phyloP scores from a whole-genome alignment of 208 protist genomes.

The Leishmania tarentolae region DNA sequence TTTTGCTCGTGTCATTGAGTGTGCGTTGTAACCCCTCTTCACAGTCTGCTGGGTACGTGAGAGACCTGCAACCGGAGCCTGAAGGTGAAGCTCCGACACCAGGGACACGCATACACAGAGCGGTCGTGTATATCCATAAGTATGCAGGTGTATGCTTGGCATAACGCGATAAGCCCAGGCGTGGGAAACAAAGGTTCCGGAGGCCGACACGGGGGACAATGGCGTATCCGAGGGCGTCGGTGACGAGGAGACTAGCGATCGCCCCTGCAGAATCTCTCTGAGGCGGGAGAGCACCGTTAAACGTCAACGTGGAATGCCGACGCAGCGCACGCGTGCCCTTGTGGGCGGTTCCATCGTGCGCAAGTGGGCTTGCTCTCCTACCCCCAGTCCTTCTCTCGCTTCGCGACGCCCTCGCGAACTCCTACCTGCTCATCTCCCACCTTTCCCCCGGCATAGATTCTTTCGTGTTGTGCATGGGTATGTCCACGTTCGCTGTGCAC shows the following conservation, averaged over 20 bases:
- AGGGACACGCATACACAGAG: background rate
- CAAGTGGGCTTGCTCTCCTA: background rate
- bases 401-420: background rate
- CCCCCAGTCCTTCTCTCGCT: background rate
- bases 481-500: background rate
- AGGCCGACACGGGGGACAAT: background rate
- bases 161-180: background rate
- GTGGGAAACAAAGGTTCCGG: background rate
- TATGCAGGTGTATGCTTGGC: background rate
- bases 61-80: background rate
- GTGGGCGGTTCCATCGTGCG: background rate
- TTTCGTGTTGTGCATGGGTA: background rate
- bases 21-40: background rate
- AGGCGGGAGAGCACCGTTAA: background rate
- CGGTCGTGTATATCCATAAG: no score
- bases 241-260: background rate
- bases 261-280: background rate
- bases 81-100: background rate
- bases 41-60: background rate
- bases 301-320: background rate
- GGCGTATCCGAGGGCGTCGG: background rate
- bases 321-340: background rate
- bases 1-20: background rate
- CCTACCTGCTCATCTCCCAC: no score
- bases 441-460: background rate